Evolutionary conservation across 169 alveolate genomes (phyloP).

Genomic region (Cryptosporidium ubiquitum): DNA sequence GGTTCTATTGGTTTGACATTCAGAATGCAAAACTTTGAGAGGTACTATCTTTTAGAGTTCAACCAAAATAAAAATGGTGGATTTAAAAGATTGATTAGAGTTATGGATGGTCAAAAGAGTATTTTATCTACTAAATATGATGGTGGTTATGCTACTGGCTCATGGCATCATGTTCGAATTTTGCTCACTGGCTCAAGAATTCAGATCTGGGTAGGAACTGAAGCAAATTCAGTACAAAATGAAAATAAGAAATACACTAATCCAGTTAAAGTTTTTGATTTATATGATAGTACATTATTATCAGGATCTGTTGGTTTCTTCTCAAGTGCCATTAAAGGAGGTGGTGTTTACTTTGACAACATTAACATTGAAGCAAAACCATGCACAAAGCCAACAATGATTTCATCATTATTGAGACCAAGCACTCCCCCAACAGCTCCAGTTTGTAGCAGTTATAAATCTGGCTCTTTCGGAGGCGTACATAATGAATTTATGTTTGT

Average conservation of each 20-base stretch:
- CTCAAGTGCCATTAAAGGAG: slow-evolving; percentile 65
- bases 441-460: slow-evolving; percentile 69
- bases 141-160: slow-evolving; percentile 79
- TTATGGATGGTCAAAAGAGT: slow-evolving; percentile 85
- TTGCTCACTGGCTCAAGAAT: slow-evolving; percentile 57
- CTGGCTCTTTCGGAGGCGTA: slow-evolving; percentile 73
- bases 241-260: slow-evolving; percentile 9
- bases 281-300: slow-evolving; percentile 41
- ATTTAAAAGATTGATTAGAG: slow-evolving; percentile 84
- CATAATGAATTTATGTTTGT: slow-evolving; percentile 68
- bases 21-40: slow-evolving; percentile 81
- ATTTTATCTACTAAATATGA: slow-evolving; percentile 85
- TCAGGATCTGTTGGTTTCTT: slow-evolving; percentile 71
- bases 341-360: slow-evolving; percentile 65
- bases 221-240: background rate
- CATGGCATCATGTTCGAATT: slow-evolving; percentile 84
- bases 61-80: slow-evolving; percentile 81
- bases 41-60: slow-evolving; percentile 82
- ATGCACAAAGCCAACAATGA: slow-evolving; percentile 44
- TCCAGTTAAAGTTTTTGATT: slow-evolving; percentile 66
- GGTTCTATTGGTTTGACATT: slow-evolving; percentile 84
- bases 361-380: slow-evolving; percentile 61
- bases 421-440: slow-evolving; percentile 71
- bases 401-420: slow-evolving; percentile 46
- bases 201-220: slow-evolving; percentile 65